Conservation (phyloP, 495 filamentous ascomycete species). For the Podospora pseudopauciseta region DNA sequence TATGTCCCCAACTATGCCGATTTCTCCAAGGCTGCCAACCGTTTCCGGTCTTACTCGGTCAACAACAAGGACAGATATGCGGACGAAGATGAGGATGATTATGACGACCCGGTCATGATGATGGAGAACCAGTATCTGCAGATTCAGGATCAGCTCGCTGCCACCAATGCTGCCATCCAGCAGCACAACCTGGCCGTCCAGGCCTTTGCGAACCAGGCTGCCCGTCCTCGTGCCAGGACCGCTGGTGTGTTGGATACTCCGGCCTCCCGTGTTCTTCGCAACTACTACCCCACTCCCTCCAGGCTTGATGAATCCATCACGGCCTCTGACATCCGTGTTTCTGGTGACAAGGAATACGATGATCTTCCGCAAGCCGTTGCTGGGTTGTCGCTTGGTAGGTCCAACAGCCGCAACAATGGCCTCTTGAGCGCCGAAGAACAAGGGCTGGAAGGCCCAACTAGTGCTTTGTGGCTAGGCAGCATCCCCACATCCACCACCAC, state of each 20-base stretch:
- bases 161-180: conserved; percentile 85
- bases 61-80: conserved; percentile 98
- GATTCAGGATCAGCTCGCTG: conserved; percentile 57
- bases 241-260: conserved; percentile 88
- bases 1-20: conserved; percentile 74
- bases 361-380: conserved; percentile 68
- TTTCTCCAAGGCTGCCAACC: conserved; percentile 73
- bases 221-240: conserved; percentile 75
- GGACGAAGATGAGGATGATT: conserved; percentile 85
- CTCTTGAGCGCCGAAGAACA: conserved; percentile 62
- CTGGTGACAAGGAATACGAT: conserved; percentile 71
- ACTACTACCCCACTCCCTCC: conserved; percentile 77
- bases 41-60: conserved; percentile 94
- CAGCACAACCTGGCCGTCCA: conserved; percentile 93
- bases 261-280: conserved; percentile 64
- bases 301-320: conserved; percentile 81
- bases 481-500: conserved; percentile 97
- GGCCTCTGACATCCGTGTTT: conserved; percentile 69
- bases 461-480: conserved; percentile 93
- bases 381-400: conserved; percentile 66
- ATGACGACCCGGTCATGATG: conserved; percentile 68
- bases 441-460: conserved; percentile 83
- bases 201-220: conserved; percentile 79
- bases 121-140: conserved; percentile 62
- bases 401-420: conserved; percentile 56